These are phyloP conservation scores for Salix viminalis DNA, from an alignment of 345 rosid species.

Conservation along the genomic window DNA sequence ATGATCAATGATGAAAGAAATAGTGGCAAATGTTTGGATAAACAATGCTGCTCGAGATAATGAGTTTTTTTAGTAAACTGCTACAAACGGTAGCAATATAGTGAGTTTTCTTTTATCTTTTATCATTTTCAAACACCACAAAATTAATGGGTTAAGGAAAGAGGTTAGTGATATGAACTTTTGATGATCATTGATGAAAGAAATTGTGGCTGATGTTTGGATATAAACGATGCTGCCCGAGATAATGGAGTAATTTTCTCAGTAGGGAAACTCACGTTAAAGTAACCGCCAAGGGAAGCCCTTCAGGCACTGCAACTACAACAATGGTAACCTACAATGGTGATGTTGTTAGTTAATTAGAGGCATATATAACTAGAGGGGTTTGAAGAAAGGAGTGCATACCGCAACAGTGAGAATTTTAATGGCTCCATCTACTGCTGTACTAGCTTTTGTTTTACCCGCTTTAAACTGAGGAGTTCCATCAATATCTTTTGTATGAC, in stretches of 20 bases:
- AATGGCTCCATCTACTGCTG: conserved; percentile 64
- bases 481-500: conserved; percentile 43
- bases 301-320: conserved; percentile 99
- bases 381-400: conserved; percentile 23
- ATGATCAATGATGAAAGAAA: background rate
- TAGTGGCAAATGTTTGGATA: background rate
- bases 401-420: conserved; percentile 93
- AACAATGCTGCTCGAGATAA: background rate
- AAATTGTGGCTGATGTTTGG: background rate
- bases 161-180: background rate
- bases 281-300: conserved; percentile 99
- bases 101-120: background rate
- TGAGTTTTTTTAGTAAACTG: background rate
- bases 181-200: background rate
- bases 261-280: conserved; percentile 64
- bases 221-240: background rate
- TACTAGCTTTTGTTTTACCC: conserved; percentile 54
- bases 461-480: conserved; percentile 50
- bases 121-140: background rate
- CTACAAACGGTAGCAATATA: too few species aligned
- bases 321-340: conserved; percentile 81
- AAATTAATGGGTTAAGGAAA: background rate
- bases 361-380: background rate
- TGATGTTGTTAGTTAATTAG: background rate
- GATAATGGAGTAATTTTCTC: background rate